phyloP scores from a whole-genome alignment of 2,329 filamentous ascomycete genomes.

The Apiospora aurea region DNA sequence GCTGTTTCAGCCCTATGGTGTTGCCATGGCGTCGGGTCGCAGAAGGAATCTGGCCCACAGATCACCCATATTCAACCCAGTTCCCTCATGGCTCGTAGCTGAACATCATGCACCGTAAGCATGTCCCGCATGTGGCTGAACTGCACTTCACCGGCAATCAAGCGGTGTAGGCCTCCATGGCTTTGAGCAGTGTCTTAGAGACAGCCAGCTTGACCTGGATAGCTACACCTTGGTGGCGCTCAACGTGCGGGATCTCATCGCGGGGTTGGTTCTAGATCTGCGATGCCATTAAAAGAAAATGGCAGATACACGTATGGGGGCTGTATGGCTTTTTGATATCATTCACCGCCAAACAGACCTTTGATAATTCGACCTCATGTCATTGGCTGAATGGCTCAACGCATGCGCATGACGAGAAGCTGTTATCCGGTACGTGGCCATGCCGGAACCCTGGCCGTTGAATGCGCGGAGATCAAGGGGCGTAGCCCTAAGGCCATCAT shows the following conservation, averaged over 20 bases:
- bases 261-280: neutral
- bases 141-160: neutral
- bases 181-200: neutral
- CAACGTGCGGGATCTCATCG: neutral
- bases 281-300: neutral
- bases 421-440: too few relatives aligned
- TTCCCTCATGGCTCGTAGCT: neutral
- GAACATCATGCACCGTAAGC: neutral
- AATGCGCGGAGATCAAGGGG: too few relatives aligned
- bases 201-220: neutral
- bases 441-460: too few relatives aligned
- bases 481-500: too few relatives aligned
- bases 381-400: neutral
- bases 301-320: neutral
- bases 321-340: neutral
- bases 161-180: neutral
- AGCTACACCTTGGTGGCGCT: neutral
- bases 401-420: neutral
- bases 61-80: neutral
- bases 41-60: neutral
- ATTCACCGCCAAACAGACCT: neutral
- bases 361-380: neutral
- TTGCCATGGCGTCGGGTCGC: neutral
- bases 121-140: too few relatives aligned
- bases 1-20: neutral